phyloP scores from a whole-genome alignment of 208 protist species.

The Borovskyia barvae region DNA sequence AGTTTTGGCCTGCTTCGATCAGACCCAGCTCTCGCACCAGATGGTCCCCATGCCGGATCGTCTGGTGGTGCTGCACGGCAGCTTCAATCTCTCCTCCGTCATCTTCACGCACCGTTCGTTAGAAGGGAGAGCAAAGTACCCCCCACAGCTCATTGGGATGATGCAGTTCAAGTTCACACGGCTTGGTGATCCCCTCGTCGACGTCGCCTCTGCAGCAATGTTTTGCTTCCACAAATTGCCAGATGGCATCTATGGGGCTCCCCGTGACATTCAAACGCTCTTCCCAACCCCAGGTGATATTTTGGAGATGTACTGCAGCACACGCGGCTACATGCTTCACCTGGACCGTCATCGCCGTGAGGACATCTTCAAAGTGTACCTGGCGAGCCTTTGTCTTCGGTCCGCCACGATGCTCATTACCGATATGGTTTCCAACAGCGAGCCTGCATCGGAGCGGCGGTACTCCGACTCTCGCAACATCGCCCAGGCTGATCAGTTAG shows the following conservation, averaged over 20 bases:
- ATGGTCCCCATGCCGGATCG: slow-evolving; percentile 54
- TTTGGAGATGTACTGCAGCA: slow-evolving; percentile 67
- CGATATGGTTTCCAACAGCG: slow-evolving; percentile 11
- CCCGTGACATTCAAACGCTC: slow-evolving; percentile 37
- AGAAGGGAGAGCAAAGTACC: slow-evolving; percentile 73
- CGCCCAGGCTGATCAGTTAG: slow-evolving; percentile 53
- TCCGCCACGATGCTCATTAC: slow-evolving; percentile 37
- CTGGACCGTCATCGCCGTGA: slow-evolving; percentile 48
- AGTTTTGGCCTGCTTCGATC: slow-evolving; percentile 46
- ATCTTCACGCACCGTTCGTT: slow-evolving; percentile 74
- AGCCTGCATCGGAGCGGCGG: slow-evolving; percentile 2
- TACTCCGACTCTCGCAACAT: slow-evolving; percentile 32
- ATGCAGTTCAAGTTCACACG: slow-evolving; percentile 53
- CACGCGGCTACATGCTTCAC: slow-evolving; percentile 62
- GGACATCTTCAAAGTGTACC: slow-evolving; percentile 75
- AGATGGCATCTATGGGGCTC: slow-evolving; percentile 49
- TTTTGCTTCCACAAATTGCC: slow-evolving; percentile 44
- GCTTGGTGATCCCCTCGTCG: slow-evolving; percentile 63
- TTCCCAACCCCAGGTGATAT: slow-evolving; percentile 60
- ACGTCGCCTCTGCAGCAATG: slow-evolving; percentile 61
- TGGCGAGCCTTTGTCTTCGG: slow-evolving; percentile 58
- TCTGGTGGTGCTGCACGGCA: slow-evolving; percentile 58
- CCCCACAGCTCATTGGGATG: slow-evolving; percentile 43
- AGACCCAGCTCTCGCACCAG: slow-evolving; percentile 45
- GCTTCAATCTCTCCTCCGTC: slow-evolving; percentile 50